Conservation (phyloP, 2,329 filamentous ascomycete species). For the Pyricularia grisea region DNA sequence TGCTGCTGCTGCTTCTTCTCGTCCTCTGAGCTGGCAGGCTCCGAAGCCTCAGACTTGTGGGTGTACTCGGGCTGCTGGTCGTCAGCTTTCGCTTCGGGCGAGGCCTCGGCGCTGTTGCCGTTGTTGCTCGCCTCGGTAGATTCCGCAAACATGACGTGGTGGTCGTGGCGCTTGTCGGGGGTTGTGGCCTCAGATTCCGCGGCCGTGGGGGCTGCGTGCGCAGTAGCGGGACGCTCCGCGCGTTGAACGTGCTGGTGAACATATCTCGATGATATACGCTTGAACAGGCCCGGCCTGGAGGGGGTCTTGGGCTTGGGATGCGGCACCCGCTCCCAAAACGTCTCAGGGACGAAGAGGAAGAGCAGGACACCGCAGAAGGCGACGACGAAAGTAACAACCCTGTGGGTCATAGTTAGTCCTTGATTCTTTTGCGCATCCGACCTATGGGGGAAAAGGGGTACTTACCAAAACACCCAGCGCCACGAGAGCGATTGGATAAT, state of each 20-base stretch:
- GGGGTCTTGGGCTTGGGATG: constrained; percentile 15
- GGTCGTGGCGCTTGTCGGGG: neutral
- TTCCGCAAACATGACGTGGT: neutral
- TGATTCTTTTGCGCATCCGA: constrained; percentile 11
- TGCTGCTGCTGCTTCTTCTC: constrained; percentile 4
- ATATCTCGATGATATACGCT: neutral
- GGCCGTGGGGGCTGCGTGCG: neutral
- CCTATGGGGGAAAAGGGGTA: constrained; percentile 5
- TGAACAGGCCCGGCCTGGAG: neutral
- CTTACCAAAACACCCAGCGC: constrained; percentile 85
- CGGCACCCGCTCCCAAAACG: constrained; percentile 83
- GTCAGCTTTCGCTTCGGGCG: neutral
- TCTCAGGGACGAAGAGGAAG: constrained; percentile 89
- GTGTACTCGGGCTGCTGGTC: neutral
- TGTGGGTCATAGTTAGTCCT: constrained; percentile 20
- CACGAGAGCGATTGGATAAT: constrained; percentile 71
- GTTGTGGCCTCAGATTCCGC: neutral
- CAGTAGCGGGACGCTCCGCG: neutral
- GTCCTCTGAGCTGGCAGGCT: neutral
- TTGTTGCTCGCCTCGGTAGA: neutral
- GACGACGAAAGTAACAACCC: constrained; percentile 76
- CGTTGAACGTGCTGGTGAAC: neutral
- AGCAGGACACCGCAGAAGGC: constrained; percentile 61
- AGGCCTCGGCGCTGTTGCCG: neutral
- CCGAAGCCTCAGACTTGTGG: neutral